A percentile compares a stretch with the other conserved stretches of the same genome.
Evolutionary conservation across 108 stramenopile species (phyloP).

Genomic region (Asterionellopsis glacialis): DNA sequence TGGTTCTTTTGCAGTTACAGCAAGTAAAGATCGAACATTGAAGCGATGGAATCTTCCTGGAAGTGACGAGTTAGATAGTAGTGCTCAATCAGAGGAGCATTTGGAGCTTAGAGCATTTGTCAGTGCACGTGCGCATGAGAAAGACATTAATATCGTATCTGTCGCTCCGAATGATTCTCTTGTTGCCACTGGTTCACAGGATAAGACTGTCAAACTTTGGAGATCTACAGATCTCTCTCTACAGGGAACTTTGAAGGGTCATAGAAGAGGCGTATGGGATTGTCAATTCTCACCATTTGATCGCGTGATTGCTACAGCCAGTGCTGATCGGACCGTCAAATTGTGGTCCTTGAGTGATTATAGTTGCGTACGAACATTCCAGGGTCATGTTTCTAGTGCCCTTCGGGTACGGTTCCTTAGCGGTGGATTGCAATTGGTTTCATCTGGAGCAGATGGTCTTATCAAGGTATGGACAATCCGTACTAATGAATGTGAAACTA

Average conservation of each 20-base stretch:
- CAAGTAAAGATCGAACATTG: slow-evolving; percentile 87
- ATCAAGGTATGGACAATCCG: slow-evolving; percentile 94
- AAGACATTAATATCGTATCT: slow-evolving; percentile 95
- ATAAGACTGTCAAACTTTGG: slow-evolving; percentile 93
- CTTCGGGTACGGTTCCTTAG: slow-evolving; percentile 77
- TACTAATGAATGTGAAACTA: slow-evolving; percentile 91
- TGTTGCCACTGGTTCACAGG: slow-evolving; percentile 94
- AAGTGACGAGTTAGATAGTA: slow-evolving; percentile 34
- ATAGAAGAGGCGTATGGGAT: slow-evolving; percentile 95
- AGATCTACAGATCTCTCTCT: slow-evolving; percentile 69
- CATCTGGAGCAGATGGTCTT: slow-evolving; percentile 92
- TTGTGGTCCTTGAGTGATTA: slow-evolving; percentile 91
- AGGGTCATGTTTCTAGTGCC: slow-evolving; percentile 92
- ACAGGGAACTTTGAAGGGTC: slow-evolving; percentile 86
- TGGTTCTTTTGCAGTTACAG: slow-evolving; percentile 87
- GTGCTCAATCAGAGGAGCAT: slow-evolving; percentile 20
- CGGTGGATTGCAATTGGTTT: slow-evolving; percentile 82
- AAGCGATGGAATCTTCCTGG: slow-evolving; percentile 92
- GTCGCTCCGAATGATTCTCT: slow-evolving; percentile 94
- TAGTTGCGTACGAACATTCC: slow-evolving; percentile 87
- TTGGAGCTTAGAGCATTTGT: slow-evolving; percentile 32
- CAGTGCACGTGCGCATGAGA: slow-evolving; percentile 79
- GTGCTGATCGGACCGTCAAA: slow-evolving; percentile 92
- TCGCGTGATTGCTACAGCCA: slow-evolving; percentile 87
- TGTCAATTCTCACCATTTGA: slow-evolving; percentile 93